Evolutionary conservation across 1,284 basidiomycete species (phyloP), one percentile per base, ranked within the genome.

Genomic region (Taiwanofungus camphoratus): DNA sequence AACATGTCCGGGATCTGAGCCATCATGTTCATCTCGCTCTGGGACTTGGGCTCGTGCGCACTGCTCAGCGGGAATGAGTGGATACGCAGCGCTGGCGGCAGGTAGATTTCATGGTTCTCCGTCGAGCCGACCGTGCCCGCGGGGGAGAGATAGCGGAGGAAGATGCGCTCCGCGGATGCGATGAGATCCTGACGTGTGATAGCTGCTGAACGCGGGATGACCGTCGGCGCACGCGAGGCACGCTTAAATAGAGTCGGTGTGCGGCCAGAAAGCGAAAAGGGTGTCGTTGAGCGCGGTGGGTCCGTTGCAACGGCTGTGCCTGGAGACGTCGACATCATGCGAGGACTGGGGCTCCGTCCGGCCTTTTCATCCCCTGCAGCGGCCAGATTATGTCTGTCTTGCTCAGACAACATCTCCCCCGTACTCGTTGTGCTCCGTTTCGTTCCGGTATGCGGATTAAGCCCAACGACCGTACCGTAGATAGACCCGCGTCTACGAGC

Each of bases 1-100:
- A 97, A 99, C 73, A 98, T 87, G 64, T 98, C 95, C 9, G 95
- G 94, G 33, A 99, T 85, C 51, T 91, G 83, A 1, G 94, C 84
- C 74, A 97, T 71, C 45, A 90, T 71, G 42, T 76, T 79, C 36
- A 82, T 66, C 61, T 94, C 88, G 30, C 74, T 73, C 56, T 81
- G 77, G 15, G 71, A 72, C 58, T 74, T 78, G 2, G 88, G 89
- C 49, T 92, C 81, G 29, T 81, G 76, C 1, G 74, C 68, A 55
- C 79, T 79, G 56, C 67, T 82, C 37, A 88, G 68, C 2, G 83
- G 82, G 67, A 91, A 92, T 11, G 74, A 73, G 61, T 91, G 83
- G 55, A 92, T 82, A 38, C 90, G 83, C 23, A 92, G 73, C 19
- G 85, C 73, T 1, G 87, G 86, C 0, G 95, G 95, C 15, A 99